phyloP scores from a whole-genome alignment of 495 filamentous ascomycete genomes.

The Aspergillus haitiensis region DNA sequence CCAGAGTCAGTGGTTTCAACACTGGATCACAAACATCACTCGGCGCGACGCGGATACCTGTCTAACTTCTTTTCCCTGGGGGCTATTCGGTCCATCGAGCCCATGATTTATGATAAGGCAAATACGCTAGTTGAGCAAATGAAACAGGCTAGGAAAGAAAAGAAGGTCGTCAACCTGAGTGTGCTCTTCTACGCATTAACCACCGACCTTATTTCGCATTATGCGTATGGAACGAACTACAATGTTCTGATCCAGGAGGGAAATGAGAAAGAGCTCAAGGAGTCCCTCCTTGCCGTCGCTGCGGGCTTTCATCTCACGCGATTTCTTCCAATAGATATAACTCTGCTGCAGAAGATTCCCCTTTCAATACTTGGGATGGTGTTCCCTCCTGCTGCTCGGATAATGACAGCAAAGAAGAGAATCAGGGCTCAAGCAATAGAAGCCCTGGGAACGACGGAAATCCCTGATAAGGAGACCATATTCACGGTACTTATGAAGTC shows the following conservation, averaged over 20 bases:
- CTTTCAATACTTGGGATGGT: not conserved
- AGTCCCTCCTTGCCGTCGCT: not conserved
- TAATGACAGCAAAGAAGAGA: not conserved
- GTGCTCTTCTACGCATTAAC: constrained; percentile 43
- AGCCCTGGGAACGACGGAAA: not conserved
- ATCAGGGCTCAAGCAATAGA: not conserved
- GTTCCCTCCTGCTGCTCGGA: not conserved
- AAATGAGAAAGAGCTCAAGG: not conserved
- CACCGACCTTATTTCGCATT: constrained; percentile 44
- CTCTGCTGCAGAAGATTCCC: no score
- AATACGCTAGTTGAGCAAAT: constrained; percentile 40
- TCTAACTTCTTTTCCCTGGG: constrained; percentile 54
- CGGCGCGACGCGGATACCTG: constrained; percentile 45
- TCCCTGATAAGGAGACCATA: not conserved
- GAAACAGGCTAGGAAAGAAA: constrained; percentile 24
- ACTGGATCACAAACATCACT: constrained; percentile 46
- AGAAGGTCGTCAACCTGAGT: constrained; percentile 30
- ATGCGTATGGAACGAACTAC: constrained; percentile 41
- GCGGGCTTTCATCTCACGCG: not conserved
- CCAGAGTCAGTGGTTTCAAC: constrained; percentile 44
- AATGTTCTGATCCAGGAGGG: constrained; percentile 27
- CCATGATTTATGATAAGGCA: constrained; percentile 44
- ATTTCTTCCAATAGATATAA: not conserved
- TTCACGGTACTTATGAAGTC: not conserved
- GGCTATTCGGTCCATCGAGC: constrained; percentile 44